Evolutionary conservation across 1,139 yeast genomes (phyloP).

Genomic region (Saccharomyces hybrid): DNA sequence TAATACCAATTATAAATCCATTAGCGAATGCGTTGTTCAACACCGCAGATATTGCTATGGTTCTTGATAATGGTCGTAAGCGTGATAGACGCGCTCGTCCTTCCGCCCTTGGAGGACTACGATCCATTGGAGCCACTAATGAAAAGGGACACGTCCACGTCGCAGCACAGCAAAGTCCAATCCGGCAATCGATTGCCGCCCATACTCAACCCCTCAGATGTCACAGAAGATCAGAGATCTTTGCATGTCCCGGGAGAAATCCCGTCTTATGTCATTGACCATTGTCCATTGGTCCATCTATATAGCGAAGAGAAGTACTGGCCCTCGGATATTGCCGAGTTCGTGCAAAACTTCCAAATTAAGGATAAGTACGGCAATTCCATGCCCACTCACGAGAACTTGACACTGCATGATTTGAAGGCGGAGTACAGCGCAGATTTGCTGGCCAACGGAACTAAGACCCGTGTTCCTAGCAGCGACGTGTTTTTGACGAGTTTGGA

Average conservation of each 20-base stretch:
- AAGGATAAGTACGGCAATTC: constrained; percentile 27
- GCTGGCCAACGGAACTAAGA: constrained; percentile 14
- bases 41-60: not conserved
- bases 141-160: not conserved
- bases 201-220: constrained; percentile 11
- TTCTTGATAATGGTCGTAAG: not conserved
- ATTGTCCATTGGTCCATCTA: constrained; percentile 71
- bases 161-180: not conserved
- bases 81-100: not conserved
- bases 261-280: constrained; percentile 61
- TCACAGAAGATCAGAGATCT: constrained; percentile 14
- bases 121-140: not conserved
- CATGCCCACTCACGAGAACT: constrained; percentile 30
- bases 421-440: constrained; percentile 14
- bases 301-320: constrained; percentile 79
- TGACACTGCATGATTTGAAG: constrained; percentile 19
- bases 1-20: not conserved
- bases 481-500: constrained; percentile 54
- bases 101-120: not conserved
- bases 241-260: constrained; percentile 38
- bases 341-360: constrained; percentile 51
- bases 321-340: constrained; percentile 71
- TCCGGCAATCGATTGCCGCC: constrained; percentile 9
- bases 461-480: constrained; percentile 20
- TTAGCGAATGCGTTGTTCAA: not conserved